Percentiles rank a stretch among this genome's conserved stretches.
phyloP scores from a whole-genome alignment of 768 basidiomycete genomes.

The Tylopilus intermedius region DNA sequence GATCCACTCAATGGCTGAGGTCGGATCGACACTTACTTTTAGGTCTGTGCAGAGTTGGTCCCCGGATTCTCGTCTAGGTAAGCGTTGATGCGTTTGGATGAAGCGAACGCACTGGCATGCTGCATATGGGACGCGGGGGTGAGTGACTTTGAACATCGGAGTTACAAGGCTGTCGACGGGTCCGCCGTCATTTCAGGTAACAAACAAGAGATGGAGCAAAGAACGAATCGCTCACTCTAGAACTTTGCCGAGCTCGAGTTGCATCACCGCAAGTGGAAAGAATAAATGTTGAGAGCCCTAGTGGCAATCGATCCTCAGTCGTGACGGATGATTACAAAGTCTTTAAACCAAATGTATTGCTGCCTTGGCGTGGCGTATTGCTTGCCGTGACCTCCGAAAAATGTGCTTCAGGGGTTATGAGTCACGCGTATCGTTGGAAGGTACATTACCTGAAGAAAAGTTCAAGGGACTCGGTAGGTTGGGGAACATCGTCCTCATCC shows the following conservation, averaged over 20 bases:
- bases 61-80: conserved; percentile 32
- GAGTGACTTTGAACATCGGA: conserved; percentile 71
- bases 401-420: conserved; percentile 43
- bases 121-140: conserved; percentile 69
- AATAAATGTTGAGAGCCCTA: background rate
- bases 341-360: conserved; percentile 75
- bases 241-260: conserved; percentile 75
- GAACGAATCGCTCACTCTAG: conserved; percentile 53
- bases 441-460: conserved; percentile 72
- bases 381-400: conserved; percentile 48
- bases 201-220: background rate
- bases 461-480: conserved; percentile 15
- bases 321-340: conserved; percentile 46
- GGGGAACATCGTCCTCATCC: background rate
- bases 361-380: conserved; percentile 50
- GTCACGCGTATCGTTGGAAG: background rate
- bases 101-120: conserved; percentile 65
- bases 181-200: background rate
- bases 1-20: background rate
- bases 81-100: background rate
- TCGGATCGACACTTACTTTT: conserved; percentile 45
- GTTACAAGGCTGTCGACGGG: conserved; percentile 52
- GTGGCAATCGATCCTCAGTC: conserved; percentile 1
- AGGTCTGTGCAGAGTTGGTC: conserved; percentile 89
- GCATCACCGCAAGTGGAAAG: conserved; percentile 45